A percentile compares a stretch with the other conserved stretches of the same genome.
Conservation (phyloP, 2,329 filamentous ascomycete genomes). For the Ophiocordyceps sinensis region DNA sequence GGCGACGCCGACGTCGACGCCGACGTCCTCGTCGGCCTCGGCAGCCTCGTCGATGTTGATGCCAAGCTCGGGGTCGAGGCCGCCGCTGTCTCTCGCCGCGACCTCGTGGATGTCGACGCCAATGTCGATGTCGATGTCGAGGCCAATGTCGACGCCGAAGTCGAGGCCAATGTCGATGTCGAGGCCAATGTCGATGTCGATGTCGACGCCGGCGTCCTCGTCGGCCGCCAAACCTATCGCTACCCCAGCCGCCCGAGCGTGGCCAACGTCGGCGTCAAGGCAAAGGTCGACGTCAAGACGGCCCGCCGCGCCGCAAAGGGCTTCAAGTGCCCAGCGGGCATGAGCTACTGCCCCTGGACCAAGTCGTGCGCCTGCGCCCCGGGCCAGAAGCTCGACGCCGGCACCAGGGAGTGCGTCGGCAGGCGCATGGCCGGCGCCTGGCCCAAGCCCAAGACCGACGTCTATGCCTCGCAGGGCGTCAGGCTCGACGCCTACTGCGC, state of each 20-base stretch:
- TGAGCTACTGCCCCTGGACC: constrained; percentile 23
- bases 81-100: too few relatives aligned
- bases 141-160: constrained; percentile 9
- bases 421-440: constrained; percentile 14
- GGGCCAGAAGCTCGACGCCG: constrained; percentile 23
- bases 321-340: constrained; percentile 18
- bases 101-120: too few relatives aligned
- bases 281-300: constrained; percentile 7
- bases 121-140: neutral
- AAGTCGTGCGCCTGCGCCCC: constrained; percentile 27
- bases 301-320: constrained; percentile 6
- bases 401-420: constrained; percentile 13
- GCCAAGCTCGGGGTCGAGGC: too few relatives aligned
- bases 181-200: constrained; percentile 3
- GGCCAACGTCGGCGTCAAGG: neutral
- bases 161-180: constrained; percentile 14
- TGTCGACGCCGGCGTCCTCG: constrained; percentile 4
- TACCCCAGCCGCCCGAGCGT: constrained; percentile 3
- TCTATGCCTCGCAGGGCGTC: constrained; percentile 12
- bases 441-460: constrained; percentile 15
- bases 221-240: neutral
- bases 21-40: constrained; percentile 1
- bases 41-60: neutral
- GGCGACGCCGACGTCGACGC: constrained; percentile 15
- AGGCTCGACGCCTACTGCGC: constrained; percentile 19